A percentile compares a stretch with the other conserved stretches of the same genome.
Evolutionary conservation across 371 early-diverging fungal species (phyloP).

Genomic region (Thermomucor indicae-seudaticae): DNA sequence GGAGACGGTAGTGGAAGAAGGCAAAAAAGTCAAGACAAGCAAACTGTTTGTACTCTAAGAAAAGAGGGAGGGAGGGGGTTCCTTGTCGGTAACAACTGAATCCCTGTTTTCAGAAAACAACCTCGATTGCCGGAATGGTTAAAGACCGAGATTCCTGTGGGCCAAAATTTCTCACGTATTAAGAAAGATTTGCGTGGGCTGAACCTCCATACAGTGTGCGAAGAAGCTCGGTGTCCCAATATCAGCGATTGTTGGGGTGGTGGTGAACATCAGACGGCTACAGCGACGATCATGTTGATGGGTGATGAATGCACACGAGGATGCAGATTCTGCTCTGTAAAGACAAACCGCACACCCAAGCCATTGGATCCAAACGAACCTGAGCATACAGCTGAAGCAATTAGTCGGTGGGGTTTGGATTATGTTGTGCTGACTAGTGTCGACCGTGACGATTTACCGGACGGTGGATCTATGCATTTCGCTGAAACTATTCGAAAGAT

Average conservation of each 20-base stretch:
- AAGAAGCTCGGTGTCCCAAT: slow-evolving; percentile 97
- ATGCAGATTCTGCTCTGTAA: slow-evolving; percentile 97
- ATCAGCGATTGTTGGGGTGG: slow-evolving; percentile 99
- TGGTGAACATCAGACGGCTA: slow-evolving; percentile 90
- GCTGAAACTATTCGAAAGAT: slow-evolving; percentile 86
- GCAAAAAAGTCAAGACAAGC: slow-evolving; percentile 38
- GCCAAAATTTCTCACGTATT: slow-evolving; percentile 76
- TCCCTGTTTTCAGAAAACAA: slow-evolving; percentile 35
- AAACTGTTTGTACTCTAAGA: slow-evolving; percentile 33
- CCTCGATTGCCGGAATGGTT: slow-evolving; percentile 90
- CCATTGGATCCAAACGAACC: slow-evolving; percentile 94
- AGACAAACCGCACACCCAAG: slow-evolving; percentile 86
- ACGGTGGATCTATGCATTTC: slow-evolving; percentile 95
- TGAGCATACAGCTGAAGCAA: slow-evolving; percentile 92
- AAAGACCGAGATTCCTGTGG: slow-evolving; percentile 89
- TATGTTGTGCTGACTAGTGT: slow-evolving; percentile 97
- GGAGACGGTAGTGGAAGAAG: slow-evolving; percentile 47
- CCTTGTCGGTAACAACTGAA: neutral
- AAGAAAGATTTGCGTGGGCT: slow-evolving; percentile 89
- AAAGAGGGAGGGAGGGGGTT: neutral
- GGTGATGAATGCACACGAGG: slow-evolving; percentile 98
- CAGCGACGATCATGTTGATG: slow-evolving; percentile 99
- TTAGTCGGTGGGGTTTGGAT: slow-evolving; percentile 94
- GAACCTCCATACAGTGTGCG: slow-evolving; percentile 91
- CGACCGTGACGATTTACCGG: slow-evolving; percentile 93